Evolutionary conservation across 2,329 filamentous ascomycete genomes (phyloP), one percentile per base, ranked within the genome.

Genomic region (Penicillium palitans): DNA sequence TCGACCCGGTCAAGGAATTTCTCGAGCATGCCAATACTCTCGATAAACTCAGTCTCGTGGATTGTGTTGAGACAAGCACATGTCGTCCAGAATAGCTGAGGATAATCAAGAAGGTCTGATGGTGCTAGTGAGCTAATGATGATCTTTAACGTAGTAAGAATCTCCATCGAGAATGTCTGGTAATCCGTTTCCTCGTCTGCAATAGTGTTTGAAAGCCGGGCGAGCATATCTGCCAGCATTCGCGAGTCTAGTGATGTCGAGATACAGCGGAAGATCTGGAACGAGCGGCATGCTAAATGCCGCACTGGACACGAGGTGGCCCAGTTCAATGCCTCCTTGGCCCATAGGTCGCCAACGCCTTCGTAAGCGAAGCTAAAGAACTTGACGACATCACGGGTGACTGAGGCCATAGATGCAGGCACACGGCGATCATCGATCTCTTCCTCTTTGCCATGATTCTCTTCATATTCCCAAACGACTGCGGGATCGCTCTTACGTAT

Each of bases 141-240:
- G 0, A 92, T 92, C 70, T 96, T 93, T 52, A 99, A 76, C 0
- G 96, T 99, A 0, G 93, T 97, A 53, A 99, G 77, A 57, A 99
- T 98, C 72, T 99, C 96, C 88, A 98, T 93, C 0, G 95, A 96
- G 70, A 99, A 99, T 0, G 92, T 93, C 69, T 97, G 91, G 54
- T 97, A 96, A 76, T 98, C 93, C 0, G 87, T 85, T 69, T 96
- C 91, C 66, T 97, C 92, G 64, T 98, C 93, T 0, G 96, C 93
- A 68, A 99, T 95, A 0, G 95, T 99, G 73, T 98, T 99, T 2
- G 93, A 98, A 33, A 99, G 81, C 47, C 96, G 85, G 13, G 90
- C 93, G 24, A 99, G 85, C 92, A 99, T 99, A 69, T 99, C 95
- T 2, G 91, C 92, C 17, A 99, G 83, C 93, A 98, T 99, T 57